A percentile compares a stretch with the other conserved stretches of the same genome.
phyloP scores from a whole-genome alignment of 768 basidiomycete genomes.

The Pisolithus microcarpus region DNA sequence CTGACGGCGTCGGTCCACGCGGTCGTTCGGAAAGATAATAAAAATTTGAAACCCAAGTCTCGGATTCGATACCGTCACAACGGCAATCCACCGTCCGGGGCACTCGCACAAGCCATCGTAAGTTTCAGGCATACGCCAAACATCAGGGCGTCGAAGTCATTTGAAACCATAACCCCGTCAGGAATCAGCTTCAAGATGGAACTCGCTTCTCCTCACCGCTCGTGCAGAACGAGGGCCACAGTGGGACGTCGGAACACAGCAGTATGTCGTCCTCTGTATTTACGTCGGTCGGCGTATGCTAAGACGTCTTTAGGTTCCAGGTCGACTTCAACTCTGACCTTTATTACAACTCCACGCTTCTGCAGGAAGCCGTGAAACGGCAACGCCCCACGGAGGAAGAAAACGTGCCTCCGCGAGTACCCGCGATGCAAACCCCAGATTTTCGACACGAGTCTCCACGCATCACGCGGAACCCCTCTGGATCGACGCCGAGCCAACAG shows the following conservation, averaged over 20 bases:
- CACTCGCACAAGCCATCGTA: conserved; percentile 59
- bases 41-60: conserved; percentile 36
- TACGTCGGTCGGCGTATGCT: not conserved
- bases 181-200: conserved; percentile 85
- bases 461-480: conserved; percentile 25
- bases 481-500: conserved; percentile 19
- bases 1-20: conserved; percentile 52
- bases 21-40: conserved; percentile 44
- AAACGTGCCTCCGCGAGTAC: conserved; percentile 15
- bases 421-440: conserved; percentile 28
- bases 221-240: conserved; percentile 79
- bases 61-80: conserved; percentile 47
- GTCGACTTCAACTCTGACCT: conserved; percentile 66
- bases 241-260: conserved; percentile 83
- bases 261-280: conserved; percentile 40
- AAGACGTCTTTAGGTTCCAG: conserved; percentile 46
- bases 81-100: conserved; percentile 37
- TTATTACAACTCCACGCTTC: conserved; percentile 63
- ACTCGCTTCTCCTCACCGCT: conserved; percentile 69
- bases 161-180: conserved; percentile 8
- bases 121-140: conserved; percentile 30
- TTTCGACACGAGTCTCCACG: conserved; percentile 29
- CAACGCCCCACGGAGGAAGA: conserved; percentile 26
- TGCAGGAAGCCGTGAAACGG: conserved; percentile 44
- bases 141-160: not conserved